These are phyloP conservation scores for Ilyonectria mors-panacis DNA, from an alignment of 2,329 filamentous ascomycete species.

Conservation along the genomic window DNA sequence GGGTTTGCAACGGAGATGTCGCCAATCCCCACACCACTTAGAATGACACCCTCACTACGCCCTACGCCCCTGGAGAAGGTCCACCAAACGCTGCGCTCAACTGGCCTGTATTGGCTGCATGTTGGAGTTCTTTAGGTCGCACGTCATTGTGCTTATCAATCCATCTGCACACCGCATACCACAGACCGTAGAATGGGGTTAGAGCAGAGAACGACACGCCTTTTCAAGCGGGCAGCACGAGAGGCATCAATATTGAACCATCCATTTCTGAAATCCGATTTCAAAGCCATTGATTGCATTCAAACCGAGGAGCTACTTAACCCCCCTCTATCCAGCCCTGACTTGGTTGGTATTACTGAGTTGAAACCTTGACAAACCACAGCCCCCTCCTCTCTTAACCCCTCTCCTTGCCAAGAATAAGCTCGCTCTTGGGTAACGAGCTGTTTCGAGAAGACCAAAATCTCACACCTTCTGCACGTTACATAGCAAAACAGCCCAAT, in stretches of 20 bases:
- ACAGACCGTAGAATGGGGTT: constrained; percentile 11
- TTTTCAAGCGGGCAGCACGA: not conserved
- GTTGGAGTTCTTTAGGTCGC: constrained; percentile 8
- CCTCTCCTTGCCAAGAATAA: not conserved
- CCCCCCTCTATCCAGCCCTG: not conserved
- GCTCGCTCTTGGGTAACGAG: not conserved
- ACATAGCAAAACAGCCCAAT: not conserved
- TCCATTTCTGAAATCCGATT: not conserved
- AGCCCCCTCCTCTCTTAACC: not conserved
- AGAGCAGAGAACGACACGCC: not conserved
- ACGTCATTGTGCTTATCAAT: constrained; percentile 31
- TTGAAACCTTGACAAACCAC: not conserved
- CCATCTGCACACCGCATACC: constrained; percentile 1
- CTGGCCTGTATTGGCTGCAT: constrained; percentile 7
- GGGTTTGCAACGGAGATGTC: not conserved
- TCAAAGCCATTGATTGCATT: not conserved
- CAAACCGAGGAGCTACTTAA: constrained; percentile 7
- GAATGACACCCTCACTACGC: not conserved
- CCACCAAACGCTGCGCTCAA: not conserved
- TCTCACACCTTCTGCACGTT: not conserved
- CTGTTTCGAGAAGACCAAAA: not conserved
- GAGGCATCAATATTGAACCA: constrained; percentile 1
- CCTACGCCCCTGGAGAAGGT: not conserved
- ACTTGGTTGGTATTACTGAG: not conserved
- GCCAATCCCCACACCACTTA: not conserved